Evolutionary conservation across 2,329 filamentous ascomycete genomes (phyloP).

Genomic region (Cercospora beticola): DNA sequence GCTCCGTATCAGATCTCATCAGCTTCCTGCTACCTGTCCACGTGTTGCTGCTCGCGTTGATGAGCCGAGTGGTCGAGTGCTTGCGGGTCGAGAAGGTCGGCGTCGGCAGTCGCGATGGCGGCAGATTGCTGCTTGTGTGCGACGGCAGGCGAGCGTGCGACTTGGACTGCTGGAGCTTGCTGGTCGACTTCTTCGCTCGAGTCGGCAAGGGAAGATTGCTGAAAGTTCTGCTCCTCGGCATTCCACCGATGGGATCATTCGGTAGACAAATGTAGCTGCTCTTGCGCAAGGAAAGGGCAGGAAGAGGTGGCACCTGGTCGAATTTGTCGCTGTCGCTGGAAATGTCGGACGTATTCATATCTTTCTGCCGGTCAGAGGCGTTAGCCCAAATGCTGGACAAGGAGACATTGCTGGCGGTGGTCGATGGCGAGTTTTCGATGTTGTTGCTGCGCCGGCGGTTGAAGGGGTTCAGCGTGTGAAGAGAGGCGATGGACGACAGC

Average conservation of each 20-base stretch:
- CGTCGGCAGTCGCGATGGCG: slow-evolving; percentile 29
- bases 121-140: slow-evolving; percentile 14
- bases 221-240: slow-evolving; percentile 40
- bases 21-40: slow-evolving; percentile 25
- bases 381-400: slow-evolving; percentile 27
- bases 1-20: slow-evolving; percentile 38
- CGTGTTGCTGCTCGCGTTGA: slow-evolving; percentile 16
- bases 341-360: slow-evolving; percentile 10
- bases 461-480: slow-evolving; percentile 39
- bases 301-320: slow-evolving; percentile 18
- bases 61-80: slow-evolving; percentile 28
- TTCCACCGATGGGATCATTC: slow-evolving; percentile 36
- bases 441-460: slow-evolving; percentile 35
- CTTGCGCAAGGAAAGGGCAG: slow-evolving; percentile 20
- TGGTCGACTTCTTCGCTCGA: slow-evolving; percentile 25
- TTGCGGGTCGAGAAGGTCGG: slow-evolving; percentile 29
- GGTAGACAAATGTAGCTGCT: slow-evolving; percentile 37
- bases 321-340: slow-evolving; percentile 14
- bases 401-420: slow-evolving; percentile 31
- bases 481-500: slow-evolving; percentile 38
- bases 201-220: slow-evolving; percentile 39
- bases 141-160: slow-evolving; percentile 34
- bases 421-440: slow-evolving; percentile 21
- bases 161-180: slow-evolving; percentile 28
- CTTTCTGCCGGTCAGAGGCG: slow-evolving; percentile 18